Percentiles rank a stretch among this genome's conserved stretches.
Evolutionary conservation across 1,284 basidiomycete genomes (phyloP).

Genomic region (Phellopilus nigrolimitatus): DNA sequence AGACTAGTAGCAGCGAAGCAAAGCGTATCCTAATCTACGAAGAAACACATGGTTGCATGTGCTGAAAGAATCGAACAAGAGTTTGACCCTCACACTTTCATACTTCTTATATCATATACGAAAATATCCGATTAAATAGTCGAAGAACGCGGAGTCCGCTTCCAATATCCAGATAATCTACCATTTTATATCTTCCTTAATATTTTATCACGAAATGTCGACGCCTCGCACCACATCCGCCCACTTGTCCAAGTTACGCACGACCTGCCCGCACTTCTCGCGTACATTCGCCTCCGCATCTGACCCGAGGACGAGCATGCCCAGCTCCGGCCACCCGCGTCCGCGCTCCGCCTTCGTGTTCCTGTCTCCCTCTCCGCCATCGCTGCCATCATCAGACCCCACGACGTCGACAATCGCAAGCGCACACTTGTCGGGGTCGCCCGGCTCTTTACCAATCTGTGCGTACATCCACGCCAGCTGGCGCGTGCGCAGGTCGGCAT

Average conservation of each 20-base stretch:
- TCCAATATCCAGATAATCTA: too few species aligned
- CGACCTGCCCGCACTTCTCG: conserved; percentile 16
- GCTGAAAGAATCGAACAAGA: too few species aligned
- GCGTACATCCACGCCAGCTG: conserved; percentile 10
- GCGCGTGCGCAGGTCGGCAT: conserved; percentile 9
- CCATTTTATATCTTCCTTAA: too few species aligned
- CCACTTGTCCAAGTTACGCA: conserved; percentile 20
- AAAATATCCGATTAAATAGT: too few species aligned
- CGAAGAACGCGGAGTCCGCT: too few species aligned
- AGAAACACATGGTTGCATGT: too few species aligned
- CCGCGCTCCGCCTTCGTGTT: conserved; percentile 1
- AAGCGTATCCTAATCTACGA: too few species aligned
- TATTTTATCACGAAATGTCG: too few species aligned
- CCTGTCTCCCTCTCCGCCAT: not conserved
- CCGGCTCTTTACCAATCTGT: conserved; percentile 13
- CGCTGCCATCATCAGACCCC: not conserved
- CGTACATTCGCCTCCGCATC: conserved; percentile 20
- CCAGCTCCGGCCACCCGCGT: conserved; percentile 15
- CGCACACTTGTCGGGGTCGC: conserved; percentile 15
- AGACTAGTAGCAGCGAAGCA: too few species aligned
- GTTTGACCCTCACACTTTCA: too few species aligned
- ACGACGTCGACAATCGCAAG: conserved; percentile 15
- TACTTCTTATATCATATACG: too few species aligned
- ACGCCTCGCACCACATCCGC: conserved; percentile 18
- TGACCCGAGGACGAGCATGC: conserved; percentile 19